phyloP scores from a whole-genome alignment of 2,329 filamentous ascomycete species.

The Fusarium bulbicola region DNA sequence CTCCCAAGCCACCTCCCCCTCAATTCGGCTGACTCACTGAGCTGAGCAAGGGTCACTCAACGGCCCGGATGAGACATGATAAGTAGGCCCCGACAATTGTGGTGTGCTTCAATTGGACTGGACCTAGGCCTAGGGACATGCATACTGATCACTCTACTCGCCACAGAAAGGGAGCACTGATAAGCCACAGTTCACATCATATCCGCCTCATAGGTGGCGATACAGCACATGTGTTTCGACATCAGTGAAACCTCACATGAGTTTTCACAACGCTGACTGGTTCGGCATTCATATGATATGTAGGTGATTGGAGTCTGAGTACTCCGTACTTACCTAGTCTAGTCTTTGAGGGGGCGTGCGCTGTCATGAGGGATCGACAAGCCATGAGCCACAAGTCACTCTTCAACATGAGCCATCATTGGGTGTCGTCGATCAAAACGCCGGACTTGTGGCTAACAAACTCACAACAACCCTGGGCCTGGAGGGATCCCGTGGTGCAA shows the following conservation, averaged over 20 bases:
- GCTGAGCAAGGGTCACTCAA: conserved; percentile 38
- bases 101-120: not conserved
- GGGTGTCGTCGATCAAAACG: conserved; percentile 9
- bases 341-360: conserved; percentile 27
- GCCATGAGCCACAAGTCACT: conserved; percentile 43
- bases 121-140: not conserved
- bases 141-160: not conserved
- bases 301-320: not conserved
- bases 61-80: conserved; percentile 34
- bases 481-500: conserved; percentile 10
- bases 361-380: conserved; percentile 34
- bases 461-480: not conserved
- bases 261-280: conserved; percentile 26
- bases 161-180: conserved; percentile 11
- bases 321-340: not conserved
- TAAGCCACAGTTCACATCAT: conserved; percentile 35
- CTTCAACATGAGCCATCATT: conserved; percentile 28
- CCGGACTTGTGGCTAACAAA: conserved; percentile 1
- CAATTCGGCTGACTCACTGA: conserved; percentile 30
- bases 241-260: not conserved
- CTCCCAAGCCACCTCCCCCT: not conserved
- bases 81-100: conserved; percentile 24
- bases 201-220: conserved; percentile 23
- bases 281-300: not conserved
- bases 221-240: not conserved